A percentile compares a stretch with the other conserved stretches of the same genome.
These are phyloP conservation scores for Neurospora hispaniola DNA, from an alignment of 495 filamentous ascomycete species.

Conservation along the genomic window DNA sequence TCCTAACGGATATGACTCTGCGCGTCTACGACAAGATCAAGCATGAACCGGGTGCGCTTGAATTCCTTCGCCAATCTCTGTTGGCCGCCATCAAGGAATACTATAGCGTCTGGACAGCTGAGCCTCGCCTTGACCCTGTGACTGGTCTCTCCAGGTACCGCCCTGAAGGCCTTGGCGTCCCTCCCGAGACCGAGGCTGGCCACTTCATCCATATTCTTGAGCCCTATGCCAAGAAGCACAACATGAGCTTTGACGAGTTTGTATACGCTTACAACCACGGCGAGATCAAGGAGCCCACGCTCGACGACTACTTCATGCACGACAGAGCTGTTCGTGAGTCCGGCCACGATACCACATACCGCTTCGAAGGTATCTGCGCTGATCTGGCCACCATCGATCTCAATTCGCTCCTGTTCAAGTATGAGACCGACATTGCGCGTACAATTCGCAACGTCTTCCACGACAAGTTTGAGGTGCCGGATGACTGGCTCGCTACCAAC, in stretches of 20 bases:
- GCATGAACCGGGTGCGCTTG: slow-evolving; percentile 59
- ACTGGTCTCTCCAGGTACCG: slow-evolving; percentile 86
- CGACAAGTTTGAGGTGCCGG: slow-evolving; percentile 66
- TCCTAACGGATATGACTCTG: slow-evolving; percentile 94
- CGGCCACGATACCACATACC: slow-evolving; percentile 94
- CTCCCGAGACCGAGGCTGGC: slow-evolving; percentile 82
- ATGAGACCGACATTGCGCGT: slow-evolving; percentile 81
- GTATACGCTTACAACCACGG: slow-evolving; percentile 75
- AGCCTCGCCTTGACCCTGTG: slow-evolving; percentile 65
- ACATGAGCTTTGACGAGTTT: slow-evolving; percentile 70
- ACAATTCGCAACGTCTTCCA: slow-evolving; percentile 73
- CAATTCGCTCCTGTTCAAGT: slow-evolving; percentile 90
- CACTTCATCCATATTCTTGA: slow-evolving; percentile 81
- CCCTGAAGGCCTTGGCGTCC: slow-evolving; percentile 80
- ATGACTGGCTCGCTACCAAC: slow-evolving; percentile 55
- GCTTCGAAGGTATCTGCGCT: slow-evolving; percentile 76
- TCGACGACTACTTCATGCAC: slow-evolving; percentile 92
- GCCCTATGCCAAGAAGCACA: slow-evolving; percentile 79
- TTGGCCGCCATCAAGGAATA: slow-evolving; percentile 97
- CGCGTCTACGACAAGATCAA: slow-evolving; percentile 81
- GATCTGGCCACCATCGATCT: slow-evolving; percentile 89
- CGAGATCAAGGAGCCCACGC: slow-evolving; percentile 67
- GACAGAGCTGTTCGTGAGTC: slow-evolving; percentile 91
- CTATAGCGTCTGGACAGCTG: slow-evolving; percentile 75
- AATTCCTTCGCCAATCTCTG: slow-evolving; percentile 68